These are phyloP conservation scores for Pseudohalonectria lignicola DNA, from an alignment of 2,329 filamentous ascomycete species.

Conservation along the genomic window DNA sequence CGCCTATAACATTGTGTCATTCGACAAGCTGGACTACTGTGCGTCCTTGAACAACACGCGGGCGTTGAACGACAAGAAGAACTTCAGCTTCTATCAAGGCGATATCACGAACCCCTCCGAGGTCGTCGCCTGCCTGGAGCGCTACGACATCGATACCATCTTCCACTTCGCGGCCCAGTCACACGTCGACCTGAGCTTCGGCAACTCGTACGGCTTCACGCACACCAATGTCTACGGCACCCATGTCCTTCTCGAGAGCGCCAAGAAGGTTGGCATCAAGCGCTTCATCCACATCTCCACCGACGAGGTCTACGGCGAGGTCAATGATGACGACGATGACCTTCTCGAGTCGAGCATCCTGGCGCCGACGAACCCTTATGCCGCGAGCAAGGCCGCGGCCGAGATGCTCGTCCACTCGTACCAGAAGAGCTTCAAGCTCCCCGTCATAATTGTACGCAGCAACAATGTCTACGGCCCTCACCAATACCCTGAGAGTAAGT, in stretches of 20 bases:
- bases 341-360: constrained; percentile 63
- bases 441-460: constrained; percentile 67
- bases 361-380: constrained; percentile 72
- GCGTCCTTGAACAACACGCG: constrained; percentile 71
- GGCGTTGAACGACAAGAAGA: constrained; percentile 52
- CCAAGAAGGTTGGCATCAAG: constrained; percentile 58
- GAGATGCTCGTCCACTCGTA: constrained; percentile 87
- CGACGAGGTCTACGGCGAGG: constrained; percentile 78
- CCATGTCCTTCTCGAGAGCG: constrained; percentile 70
- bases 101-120: constrained; percentile 63
- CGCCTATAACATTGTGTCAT: constrained; percentile 69
- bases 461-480: constrained; percentile 84
- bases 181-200: constrained; percentile 73
- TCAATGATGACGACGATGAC: constrained; percentile 60
- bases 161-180: constrained; percentile 82
- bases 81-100: constrained; percentile 72
- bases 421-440: constrained; percentile 70
- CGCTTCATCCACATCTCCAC: constrained; percentile 76
- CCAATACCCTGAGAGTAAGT: constrained; percentile 72
- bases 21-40: constrained; percentile 80
- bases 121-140: constrained; percentile 59
- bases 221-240: constrained; percentile 76
- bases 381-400: constrained; percentile 69
- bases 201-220: constrained; percentile 72
- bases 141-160: constrained; percentile 65